phyloP scores from a whole-genome alignment of 768 basidiomycete genomes.

The Cantharellus anzutake region DNA sequence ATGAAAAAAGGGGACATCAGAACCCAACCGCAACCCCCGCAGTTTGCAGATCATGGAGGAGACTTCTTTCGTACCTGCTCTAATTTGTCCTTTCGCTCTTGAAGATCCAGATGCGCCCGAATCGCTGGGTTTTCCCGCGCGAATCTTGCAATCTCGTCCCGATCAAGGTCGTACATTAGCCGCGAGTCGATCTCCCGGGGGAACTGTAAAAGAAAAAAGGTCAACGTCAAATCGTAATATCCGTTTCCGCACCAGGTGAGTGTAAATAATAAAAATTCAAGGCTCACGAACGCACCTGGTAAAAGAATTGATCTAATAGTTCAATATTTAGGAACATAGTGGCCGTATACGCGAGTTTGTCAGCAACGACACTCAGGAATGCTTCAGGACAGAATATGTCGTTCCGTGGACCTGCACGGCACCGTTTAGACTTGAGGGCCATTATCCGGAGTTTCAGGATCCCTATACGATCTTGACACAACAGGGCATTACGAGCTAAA shows the following conservation, averaged over 20 bases:
- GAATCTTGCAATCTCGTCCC: constrained; percentile 74
- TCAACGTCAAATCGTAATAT: not conserved
- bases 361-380: constrained; percentile 90
- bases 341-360: constrained; percentile 89
- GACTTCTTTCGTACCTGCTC: constrained; percentile 45
- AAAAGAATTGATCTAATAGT: constrained; percentile 94
- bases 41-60: constrained; percentile 1
- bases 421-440: constrained; percentile 77
- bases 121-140: constrained; percentile 91
- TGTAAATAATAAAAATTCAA: not conserved
- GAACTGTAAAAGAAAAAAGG: constrained; percentile 35
- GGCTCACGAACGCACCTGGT: constrained; percentile 41
- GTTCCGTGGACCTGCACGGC: constrained; percentile 70
- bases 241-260: not conserved
- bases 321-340: constrained; percentile 99
- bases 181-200: constrained; percentile 94
- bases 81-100: constrained; percentile 92
- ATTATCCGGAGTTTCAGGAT: constrained; percentile 74
- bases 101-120: constrained; percentile 72
- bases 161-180: constrained; percentile 81
- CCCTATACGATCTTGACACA: constrained; percentile 63
- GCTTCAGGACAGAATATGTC: constrained; percentile 90
- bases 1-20: not conserved
- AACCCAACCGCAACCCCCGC: not conserved
- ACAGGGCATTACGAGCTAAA: constrained; percentile 77